phyloP scores from a whole-genome alignment of 2,329 filamentous ascomycete species.

The Xylariaceae sp. region DNA sequence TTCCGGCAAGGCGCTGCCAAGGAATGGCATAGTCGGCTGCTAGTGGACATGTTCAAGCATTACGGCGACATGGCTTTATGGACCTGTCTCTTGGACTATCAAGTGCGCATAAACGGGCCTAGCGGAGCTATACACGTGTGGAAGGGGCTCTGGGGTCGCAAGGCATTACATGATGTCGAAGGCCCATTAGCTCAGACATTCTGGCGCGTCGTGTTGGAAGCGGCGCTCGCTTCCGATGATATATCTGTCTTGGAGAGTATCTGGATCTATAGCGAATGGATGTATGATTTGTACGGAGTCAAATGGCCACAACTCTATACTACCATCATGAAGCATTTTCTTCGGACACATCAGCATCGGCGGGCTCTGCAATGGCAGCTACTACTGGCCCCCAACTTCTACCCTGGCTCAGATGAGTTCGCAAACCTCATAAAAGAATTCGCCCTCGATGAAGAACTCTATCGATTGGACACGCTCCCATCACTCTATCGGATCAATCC shows the following conservation, averaged over 20 bases:
- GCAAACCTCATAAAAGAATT: slow-evolving; percentile 40
- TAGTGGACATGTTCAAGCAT: slow-evolving; percentile 30
- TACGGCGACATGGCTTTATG: slow-evolving; percentile 32
- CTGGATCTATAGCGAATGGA: slow-evolving; percentile 41
- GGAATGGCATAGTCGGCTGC: slow-evolving; percentile 19
- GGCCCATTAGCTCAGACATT: slow-evolving; percentile 27
- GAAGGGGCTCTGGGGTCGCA: slow-evolving; percentile 34
- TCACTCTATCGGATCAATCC: slow-evolving; percentile 44
- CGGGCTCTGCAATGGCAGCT: slow-evolving; percentile 47
- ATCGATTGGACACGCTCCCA: slow-evolving; percentile 40
- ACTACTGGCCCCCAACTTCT: slow-evolving; percentile 42
- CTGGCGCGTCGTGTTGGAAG: slow-evolving; percentile 34
- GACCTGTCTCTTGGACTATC: slow-evolving; percentile 31
- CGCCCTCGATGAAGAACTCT: slow-evolving; percentile 35
- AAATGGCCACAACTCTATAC: slow-evolving; percentile 50
- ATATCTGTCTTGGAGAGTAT: slow-evolving; percentile 34
- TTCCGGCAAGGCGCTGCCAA: slow-evolving; percentile 27
- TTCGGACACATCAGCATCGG: slow-evolving; percentile 38
- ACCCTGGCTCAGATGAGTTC: slow-evolving; percentile 41
- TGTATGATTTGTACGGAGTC: slow-evolving; percentile 37
- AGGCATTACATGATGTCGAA: slow-evolving; percentile 28
- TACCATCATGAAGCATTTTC: slow-evolving; percentile 42
- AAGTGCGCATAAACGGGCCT: slow-evolving; percentile 31
- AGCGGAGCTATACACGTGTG: slow-evolving; percentile 29
- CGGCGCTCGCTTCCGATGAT: slow-evolving; percentile 32